phyloP scores from a whole-genome alignment of 495 filamentous ascomycete species.

The Hypoxylon intermedium region DNA sequence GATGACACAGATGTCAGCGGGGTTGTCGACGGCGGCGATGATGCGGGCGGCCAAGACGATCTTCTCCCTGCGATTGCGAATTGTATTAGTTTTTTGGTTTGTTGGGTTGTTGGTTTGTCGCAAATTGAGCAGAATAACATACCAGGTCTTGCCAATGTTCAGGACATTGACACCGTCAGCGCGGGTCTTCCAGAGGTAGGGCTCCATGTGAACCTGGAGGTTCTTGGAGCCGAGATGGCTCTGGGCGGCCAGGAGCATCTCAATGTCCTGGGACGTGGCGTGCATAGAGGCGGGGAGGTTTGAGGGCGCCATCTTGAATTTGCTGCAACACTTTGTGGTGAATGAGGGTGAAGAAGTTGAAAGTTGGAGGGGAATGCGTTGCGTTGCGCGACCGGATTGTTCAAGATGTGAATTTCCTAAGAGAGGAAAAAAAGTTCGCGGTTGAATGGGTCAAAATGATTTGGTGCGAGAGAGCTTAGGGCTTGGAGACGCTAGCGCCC shows the following conservation, averaged over 20 bases:
- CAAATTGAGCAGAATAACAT: slow-evolving; percentile 49
- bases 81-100: background rate
- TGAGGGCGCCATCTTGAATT: slow-evolving; percentile 86
- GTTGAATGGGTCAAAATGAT: slow-evolving; percentile 32
- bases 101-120: no score
- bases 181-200: slow-evolving; percentile 99
- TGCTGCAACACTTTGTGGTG: slow-evolving; percentile 41
- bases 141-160: slow-evolving; percentile 99
- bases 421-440: slow-evolving; percentile 38
- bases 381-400: slow-evolving; percentile 44
- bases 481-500: slow-evolving; percentile 33
- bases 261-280: slow-evolving; percentile 80
- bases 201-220: slow-evolving; percentile 97
- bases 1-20: slow-evolving; percentile 97
- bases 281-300: slow-evolving; percentile 89
- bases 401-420: slow-evolving; percentile 33
- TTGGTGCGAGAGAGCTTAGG: slow-evolving; percentile 42
- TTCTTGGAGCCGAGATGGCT: slow-evolving; percentile 98
- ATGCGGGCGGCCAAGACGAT: slow-evolving; percentile 97
- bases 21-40: slow-evolving; percentile 99
- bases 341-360: slow-evolving; percentile 59
- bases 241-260: slow-evolving; percentile 97
- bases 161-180: slow-evolving; percentile 97
- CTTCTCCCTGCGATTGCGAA: slow-evolving; percentile 85
- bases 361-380: slow-evolving; percentile 40